Percentiles rank a stretch among this genome's conserved stretches.
Conservation (phyloP, 139 green algal genomes). For the Cymbomonas tetramitiformis region DNA sequence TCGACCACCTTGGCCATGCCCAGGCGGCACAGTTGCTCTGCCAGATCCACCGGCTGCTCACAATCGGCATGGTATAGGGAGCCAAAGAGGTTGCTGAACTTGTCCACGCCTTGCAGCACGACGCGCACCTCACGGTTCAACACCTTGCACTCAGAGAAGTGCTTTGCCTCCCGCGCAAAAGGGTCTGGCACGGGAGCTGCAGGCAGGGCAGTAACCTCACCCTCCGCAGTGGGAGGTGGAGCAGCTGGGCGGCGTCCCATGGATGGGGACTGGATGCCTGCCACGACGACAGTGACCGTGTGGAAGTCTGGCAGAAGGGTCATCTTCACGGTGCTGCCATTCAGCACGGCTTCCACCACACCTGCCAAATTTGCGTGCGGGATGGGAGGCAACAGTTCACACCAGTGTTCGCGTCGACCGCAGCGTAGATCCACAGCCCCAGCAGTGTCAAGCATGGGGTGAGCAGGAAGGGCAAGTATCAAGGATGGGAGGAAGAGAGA, state of each 20-base stretch:
- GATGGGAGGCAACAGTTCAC: too few relatives aligned
- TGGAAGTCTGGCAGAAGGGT: constrained; percentile 51
- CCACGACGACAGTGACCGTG: constrained; percentile 47
- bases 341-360: constrained; percentile 69
- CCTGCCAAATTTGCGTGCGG: too few relatives aligned
- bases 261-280: constrained; percentile 60
- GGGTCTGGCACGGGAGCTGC: too few relatives aligned
- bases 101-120: constrained; percentile 72
- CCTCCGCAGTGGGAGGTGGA: too few relatives aligned
- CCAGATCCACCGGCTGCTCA: constrained; percentile 42
- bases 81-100: constrained; percentile 69
- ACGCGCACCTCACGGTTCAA: constrained; percentile 59
- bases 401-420: too few relatives aligned
- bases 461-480: too few relatives aligned
- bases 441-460: too few relatives aligned
- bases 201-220: too few relatives aligned
- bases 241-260: constrained; percentile 47
- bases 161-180: constrained; percentile 63
- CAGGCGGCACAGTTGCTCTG: constrained; percentile 39
- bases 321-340: constrained; percentile 56
- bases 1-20: constrained; percentile 48
- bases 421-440: too few relatives aligned
- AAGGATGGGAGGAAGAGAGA: too few relatives aligned
- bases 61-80: constrained; percentile 40
- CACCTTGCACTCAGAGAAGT: constrained; percentile 58